phyloP scores from a whole-genome alignment of 1,284 basidiomycete genomes.

The Coriolopsis trogii region DNA sequence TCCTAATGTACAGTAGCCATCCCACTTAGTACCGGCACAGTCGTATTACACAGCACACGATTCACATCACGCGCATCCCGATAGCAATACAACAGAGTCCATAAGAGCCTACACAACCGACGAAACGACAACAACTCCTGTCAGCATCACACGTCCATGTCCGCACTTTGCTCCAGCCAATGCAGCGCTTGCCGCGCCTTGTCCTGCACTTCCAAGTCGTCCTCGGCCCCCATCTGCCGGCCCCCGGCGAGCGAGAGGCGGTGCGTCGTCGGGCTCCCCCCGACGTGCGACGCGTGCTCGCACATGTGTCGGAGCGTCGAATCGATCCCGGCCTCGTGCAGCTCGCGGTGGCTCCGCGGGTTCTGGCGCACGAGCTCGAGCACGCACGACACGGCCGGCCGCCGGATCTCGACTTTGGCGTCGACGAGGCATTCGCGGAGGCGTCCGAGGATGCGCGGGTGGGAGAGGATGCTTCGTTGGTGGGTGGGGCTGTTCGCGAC shows the following conservation, averaged over 20 bases:
- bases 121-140: neutral
- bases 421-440: constrained; percentile 61
- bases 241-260: constrained; percentile 27
- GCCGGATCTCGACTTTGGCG: constrained; percentile 55
- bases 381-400: constrained; percentile 61
- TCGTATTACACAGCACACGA: constrained; percentile 6
- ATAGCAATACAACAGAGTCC: no score
- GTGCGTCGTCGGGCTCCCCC: constrained; percentile 34
- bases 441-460: constrained; percentile 51
- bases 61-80: constrained; percentile 6
- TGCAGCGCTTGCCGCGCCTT: constrained; percentile 54
- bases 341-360: constrained; percentile 37
- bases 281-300: constrained; percentile 45
- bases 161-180: constrained; percentile 27
- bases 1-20: no score
- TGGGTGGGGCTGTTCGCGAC: constrained; percentile 57
- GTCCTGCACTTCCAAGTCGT: constrained; percentile 60
- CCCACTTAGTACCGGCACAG: no score
- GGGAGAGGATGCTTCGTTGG: constrained; percentile 51
- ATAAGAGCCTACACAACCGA: constrained; percentile 15
- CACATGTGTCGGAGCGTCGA: constrained; percentile 50
- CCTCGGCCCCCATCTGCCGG: constrained; percentile 40
- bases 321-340: constrained; percentile 48
- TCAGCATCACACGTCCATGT: constrained; percentile 22
- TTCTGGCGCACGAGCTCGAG: constrained; percentile 49